Conservation (phyloP, 306 rosid genomes). For the Cucurbita pepo region DNA sequence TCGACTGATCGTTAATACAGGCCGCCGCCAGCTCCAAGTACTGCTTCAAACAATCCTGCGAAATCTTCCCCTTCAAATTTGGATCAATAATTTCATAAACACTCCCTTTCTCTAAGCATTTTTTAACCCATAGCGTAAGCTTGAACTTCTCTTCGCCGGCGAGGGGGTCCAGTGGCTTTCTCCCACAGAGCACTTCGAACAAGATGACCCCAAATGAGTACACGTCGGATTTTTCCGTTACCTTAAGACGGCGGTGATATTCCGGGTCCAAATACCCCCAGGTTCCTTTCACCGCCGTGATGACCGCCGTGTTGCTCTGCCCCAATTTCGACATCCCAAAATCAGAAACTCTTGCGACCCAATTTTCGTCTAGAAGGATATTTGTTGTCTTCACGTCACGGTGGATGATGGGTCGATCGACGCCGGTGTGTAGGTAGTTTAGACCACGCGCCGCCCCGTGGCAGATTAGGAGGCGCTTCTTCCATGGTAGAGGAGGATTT, state of each 20-base stretch:
- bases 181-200: slow-evolving; percentile 7
- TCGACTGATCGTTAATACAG: neutral
- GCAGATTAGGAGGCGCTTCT: slow-evolving; percentile 27
- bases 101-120: neutral
- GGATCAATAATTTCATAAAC: neutral
- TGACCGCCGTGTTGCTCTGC: slow-evolving; percentile 4
- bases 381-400: slow-evolving; percentile 39
- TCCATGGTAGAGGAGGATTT: slow-evolving; percentile 21
- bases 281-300: slow-evolving; percentile 9
- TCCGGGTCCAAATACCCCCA: slow-evolving; percentile 18
- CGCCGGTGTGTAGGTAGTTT: slow-evolving; percentile 37
- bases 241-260: neutral
- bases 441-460: slow-evolving; percentile 40
- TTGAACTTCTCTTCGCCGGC: neutral
- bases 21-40: neutral
- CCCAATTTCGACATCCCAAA: slow-evolving; percentile 37
- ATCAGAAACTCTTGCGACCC: slow-evolving; percentile 30
- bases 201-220: slow-evolving; percentile 15
- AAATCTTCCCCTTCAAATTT: neutral
- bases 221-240: slow-evolving; percentile 10
- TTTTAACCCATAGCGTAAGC: neutral
- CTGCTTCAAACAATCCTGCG: neutral
- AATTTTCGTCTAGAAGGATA: slow-evolving; percentile 33
- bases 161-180: neutral
- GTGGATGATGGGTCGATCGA: slow-evolving; percentile 24